Conservation (phyloP, 768 basidiomycete genomes). For the Mycena rebaudengoi region DNA sequence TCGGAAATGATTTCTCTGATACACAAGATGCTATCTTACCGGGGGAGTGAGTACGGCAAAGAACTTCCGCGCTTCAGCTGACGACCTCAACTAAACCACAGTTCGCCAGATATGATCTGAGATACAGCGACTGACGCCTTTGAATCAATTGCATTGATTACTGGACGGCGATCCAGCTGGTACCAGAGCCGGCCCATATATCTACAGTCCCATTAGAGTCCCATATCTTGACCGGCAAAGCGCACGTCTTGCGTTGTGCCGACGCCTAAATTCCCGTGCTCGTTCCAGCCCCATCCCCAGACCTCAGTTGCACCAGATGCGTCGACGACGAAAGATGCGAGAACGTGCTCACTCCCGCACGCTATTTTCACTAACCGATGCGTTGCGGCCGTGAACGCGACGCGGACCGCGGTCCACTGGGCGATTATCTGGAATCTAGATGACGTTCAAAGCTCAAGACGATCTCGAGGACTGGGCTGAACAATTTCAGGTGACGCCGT, state of each 20-base stretch:
- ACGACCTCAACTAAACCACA: too few relatives aligned
- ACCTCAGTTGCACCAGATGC: constrained; percentile 47
- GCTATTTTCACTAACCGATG: constrained; percentile 49
- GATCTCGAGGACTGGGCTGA: too few relatives aligned
- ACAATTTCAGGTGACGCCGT: too few relatives aligned
- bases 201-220: background rate
- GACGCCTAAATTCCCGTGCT: constrained; percentile 91
- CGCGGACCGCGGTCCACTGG: too few relatives aligned
- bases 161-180: constrained; percentile 23
- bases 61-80: too few relatives aligned
- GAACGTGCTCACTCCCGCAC: constrained; percentile 89
- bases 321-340: constrained; percentile 46
- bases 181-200: constrained; percentile 34
- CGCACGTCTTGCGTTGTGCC: constrained; percentile 64
- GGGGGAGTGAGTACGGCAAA: too few relatives aligned
- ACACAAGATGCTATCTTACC: too few relatives aligned
- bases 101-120: too few relatives aligned
- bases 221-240: constrained; percentile 64
- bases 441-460: too few relatives aligned
- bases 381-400: constrained; percentile 25
- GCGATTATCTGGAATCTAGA: too few relatives aligned
- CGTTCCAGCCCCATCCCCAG: constrained; percentile 98
- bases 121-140: background rate
- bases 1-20: too few relatives aligned
- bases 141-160: background rate